Conservation (phyloP, 2,329 filamentous ascomycete species). For the Xylaria sp. region DNA sequence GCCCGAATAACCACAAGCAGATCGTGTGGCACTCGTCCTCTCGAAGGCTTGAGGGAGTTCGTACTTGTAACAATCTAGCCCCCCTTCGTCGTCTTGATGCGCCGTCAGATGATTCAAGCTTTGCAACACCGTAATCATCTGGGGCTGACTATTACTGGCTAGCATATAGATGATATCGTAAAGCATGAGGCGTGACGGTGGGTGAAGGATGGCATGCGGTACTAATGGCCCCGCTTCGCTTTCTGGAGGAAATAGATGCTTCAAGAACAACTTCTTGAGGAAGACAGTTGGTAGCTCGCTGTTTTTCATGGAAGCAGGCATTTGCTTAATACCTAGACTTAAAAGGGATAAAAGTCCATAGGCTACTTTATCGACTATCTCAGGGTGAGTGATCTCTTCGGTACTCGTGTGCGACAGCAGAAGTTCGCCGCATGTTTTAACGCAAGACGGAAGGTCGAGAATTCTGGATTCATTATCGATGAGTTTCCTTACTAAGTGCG, state of each 20-base stretch:
- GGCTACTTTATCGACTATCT: slow-evolving; percentile 52
- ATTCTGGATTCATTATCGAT: slow-evolving; percentile 41
- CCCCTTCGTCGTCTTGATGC: slow-evolving; percentile 59
- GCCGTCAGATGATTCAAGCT: slow-evolving; percentile 60
- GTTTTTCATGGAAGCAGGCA: slow-evolving; percentile 41
- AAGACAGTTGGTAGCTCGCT: slow-evolving; percentile 44
- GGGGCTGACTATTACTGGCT: slow-evolving; percentile 61
- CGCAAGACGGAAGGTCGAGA: slow-evolving; percentile 43
- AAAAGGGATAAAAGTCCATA: slow-evolving; percentile 53
- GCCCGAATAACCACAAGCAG: slow-evolving; percentile 84
- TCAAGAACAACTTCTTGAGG: slow-evolving; percentile 66
- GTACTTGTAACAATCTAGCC: slow-evolving; percentile 66
- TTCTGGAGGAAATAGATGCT: slow-evolving; percentile 73
- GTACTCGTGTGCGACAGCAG: slow-evolving; percentile 42
- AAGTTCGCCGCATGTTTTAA: slow-evolving; percentile 45
- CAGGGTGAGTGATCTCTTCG: slow-evolving; percentile 55
- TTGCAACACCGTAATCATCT: slow-evolving; percentile 64
- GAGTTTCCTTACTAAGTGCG: slow-evolving; percentile 47
- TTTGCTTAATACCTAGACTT: slow-evolving; percentile 46
- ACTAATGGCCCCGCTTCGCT: slow-evolving; percentile 46
- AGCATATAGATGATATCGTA: slow-evolving; percentile 70
- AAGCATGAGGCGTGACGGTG: slow-evolving; percentile 66
- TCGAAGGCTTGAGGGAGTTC: slow-evolving; percentile 73
- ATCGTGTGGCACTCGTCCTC: slow-evolving; percentile 74
- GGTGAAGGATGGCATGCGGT: slow-evolving; percentile 61